Evolutionary conservation across 305 asterid genomes (phyloP), one percentile per base, ranked within the genome.

Genomic region (Lippia alba): DNA sequence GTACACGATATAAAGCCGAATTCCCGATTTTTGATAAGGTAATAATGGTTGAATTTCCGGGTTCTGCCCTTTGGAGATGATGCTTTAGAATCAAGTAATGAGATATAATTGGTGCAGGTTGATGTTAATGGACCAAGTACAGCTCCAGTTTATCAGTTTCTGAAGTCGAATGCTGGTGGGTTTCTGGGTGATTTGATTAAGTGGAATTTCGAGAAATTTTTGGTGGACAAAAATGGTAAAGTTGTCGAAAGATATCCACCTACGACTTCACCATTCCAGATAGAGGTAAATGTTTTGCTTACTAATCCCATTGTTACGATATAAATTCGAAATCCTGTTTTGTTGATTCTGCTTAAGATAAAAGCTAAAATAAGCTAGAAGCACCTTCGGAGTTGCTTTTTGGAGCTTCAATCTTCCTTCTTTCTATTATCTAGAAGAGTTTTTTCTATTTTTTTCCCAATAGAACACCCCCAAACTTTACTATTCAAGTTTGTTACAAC

Each of bases 181-280:
- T 84, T 91, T 66, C 76, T 94, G 0, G 96, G 96, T 20, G 96
- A 82, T 83, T 66, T 89, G 74, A 71, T 94, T 69, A 94, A 94
- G 79, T 94, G 99, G 99, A 94, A 94, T 65, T 94, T 94, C 36
- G 97, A 91, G 90, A 94, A 94, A 81, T 94, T 94, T 76, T 80
- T 94, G 50, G 96, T 89, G 59, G 95, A 94, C 86, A 91, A 86
- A 76, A 87, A 85, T 55, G 99, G 99, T 19, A 84, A 83, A 78
- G 97, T 94, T 64, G 91, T 88, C n/a, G 91, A 94, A 78, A 80
- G 99, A 86, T 94, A 94, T 61, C 85, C 89, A 59, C 99, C 99
- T 61, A 80, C 97, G 32, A 89, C 97, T 14, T 84, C 96, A 3
- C 99, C 99, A 17, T 50, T 87, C 9, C 96, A 91, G 74, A 89